phyloP scores from a whole-genome alignment of 495 filamentous ascomycete species.

The Lichina pygmaea region DNA sequence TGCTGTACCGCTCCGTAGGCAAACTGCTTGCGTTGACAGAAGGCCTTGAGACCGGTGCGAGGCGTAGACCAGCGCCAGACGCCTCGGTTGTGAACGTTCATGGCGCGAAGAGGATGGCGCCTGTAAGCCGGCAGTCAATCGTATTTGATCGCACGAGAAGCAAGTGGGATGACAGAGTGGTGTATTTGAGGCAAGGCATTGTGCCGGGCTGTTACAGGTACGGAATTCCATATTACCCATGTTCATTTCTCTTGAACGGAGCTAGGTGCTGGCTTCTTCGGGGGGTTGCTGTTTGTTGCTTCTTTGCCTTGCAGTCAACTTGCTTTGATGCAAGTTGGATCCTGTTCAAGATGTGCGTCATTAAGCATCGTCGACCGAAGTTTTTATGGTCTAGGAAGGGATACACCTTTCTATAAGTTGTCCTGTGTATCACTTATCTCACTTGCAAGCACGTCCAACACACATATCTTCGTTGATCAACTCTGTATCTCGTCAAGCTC shows the following conservation, averaged over 20 bases:
- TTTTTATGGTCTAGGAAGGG: background rate
- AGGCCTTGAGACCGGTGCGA: conserved; percentile 1
- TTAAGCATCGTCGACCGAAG: background rate
- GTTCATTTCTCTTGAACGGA: background rate
- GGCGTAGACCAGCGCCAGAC: conserved; percentile 9
- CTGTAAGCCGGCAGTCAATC: background rate
- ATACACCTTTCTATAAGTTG: background rate
- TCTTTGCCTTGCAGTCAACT: background rate
- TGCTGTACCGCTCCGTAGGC: conserved; percentile 31
- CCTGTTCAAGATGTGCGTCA: background rate
- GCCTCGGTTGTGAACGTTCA: background rate
- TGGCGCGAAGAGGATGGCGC: background rate
- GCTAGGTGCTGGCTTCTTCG: background rate
- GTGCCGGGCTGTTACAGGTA: background rate
- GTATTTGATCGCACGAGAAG: background rate
- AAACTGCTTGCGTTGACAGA: conserved; percentile 16
- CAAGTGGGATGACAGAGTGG: background rate
- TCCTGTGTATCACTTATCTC: background rate
- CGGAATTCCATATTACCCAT: background rate
- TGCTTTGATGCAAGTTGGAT: background rate
- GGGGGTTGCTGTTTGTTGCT: background rate
- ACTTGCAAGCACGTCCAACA: background rate
- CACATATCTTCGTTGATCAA: background rate
- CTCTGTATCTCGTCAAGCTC: background rate
- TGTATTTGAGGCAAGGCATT: background rate